Base-by-base conservation (phyloP, 305 asterid species). In the Plantago coronopus region DNA sequence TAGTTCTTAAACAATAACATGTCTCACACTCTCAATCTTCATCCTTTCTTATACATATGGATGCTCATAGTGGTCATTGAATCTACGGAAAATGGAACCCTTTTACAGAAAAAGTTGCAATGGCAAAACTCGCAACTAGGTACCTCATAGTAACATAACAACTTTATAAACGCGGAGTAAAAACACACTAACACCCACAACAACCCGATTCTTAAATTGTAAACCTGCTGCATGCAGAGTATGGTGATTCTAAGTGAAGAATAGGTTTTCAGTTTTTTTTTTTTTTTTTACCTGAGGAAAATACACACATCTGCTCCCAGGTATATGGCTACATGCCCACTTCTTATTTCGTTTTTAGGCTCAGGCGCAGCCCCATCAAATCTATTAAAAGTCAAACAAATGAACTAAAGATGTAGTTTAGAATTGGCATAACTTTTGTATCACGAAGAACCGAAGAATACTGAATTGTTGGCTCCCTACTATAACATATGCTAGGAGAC, bases 291-390 rank as follows among this genome's bases (percentile, higher is more conserved):
- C 96, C 95, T 91, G 85, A 21, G 86, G 27, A 67, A 91, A 91
- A 23, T 96, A 96, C 57, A 91, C 45, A 59, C 98, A 91, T 76
- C 86, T 91, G 87, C 98, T 91, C 22, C 95, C 86, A 2, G 98
- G 96, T 57, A 88, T 84, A 72, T 88, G 95, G 98, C 95, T 57
- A 88, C 85, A 72, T 88, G 95, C 45, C 98, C 98, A 69, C 96
- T 72, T 77, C 90, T 78, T 71, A 91, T 78, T 75, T 96, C 98
- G 69, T 91, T 86, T n/a, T 96, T 84, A 63, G 98, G 98, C 84
- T 91, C 98, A 29, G 90, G 88, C 64, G 95, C 97, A 71, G 50
- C 84, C 38, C 98, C 98, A 61, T 84, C 96, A 78, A 85, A 93
- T 71, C 98, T 93, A 73, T 50, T 17, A 27, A 21, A 53, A 48